A percentile compares a stretch with the other conserved stretches of the same genome.
These are phyloP conservation scores for Agrocybe pediades DNA, from an alignment of 768 basidiomycete species.

Conservation along the genomic window DNA sequence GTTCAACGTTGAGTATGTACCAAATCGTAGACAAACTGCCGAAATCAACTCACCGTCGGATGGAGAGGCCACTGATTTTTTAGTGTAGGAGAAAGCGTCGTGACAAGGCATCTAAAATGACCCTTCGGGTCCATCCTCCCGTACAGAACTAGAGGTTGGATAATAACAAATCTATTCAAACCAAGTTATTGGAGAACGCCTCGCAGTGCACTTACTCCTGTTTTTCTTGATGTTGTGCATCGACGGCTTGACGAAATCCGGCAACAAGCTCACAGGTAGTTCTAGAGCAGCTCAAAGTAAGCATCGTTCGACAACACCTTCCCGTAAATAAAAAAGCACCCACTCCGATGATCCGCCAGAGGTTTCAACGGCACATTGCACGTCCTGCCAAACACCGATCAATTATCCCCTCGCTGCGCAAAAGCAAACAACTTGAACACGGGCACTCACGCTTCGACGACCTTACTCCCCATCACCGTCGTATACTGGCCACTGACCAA, in stretches of 20 bases:
- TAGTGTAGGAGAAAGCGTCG: constrained; percentile 48
- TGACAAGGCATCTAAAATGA: constrained; percentile 68
- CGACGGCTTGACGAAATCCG: constrained; percentile 30
- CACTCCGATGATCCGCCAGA: constrained; percentile 54
- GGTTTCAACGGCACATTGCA: constrained; percentile 54
- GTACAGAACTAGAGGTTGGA: constrained; percentile 43
- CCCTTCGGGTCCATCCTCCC: constrained; percentile 54
- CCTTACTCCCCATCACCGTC: constrained; percentile 31
- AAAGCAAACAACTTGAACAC: background rate
- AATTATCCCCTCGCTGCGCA: background rate
- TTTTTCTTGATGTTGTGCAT: constrained; percentile 27
- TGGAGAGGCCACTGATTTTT: constrained; percentile 50
- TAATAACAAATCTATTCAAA: background rate
- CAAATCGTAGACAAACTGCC: background rate
- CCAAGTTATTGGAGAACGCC: background rate
- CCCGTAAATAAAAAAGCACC: constrained; percentile 11
- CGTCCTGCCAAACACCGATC: constrained; percentile 35
- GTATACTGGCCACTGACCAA: constrained; percentile 62
- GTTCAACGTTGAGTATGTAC: background rate
- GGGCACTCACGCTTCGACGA: constrained; percentile 54
- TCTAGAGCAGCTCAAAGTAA: constrained; percentile 27
- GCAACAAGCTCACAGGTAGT: constrained; percentile 41
- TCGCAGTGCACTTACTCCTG: constrained; percentile 19
- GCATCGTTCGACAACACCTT: background rate
- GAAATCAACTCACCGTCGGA: constrained; percentile 31